Evolutionary conservation across 2,329 filamentous ascomycete species (phyloP), one percentile per base, ranked within the genome.

Genomic region (Aspergillus sp.): DNA sequence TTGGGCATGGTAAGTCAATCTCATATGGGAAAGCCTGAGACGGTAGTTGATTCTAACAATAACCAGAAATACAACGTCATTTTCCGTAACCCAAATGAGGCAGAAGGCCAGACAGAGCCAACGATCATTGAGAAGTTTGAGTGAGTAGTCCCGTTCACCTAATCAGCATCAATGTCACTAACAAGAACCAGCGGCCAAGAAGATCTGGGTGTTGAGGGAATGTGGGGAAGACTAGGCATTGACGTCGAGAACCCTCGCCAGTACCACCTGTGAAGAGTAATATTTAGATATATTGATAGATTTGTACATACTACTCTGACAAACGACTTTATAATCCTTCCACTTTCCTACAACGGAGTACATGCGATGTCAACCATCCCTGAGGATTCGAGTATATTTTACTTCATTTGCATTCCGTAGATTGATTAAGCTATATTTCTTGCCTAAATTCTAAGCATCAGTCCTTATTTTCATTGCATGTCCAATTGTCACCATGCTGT

Each of bases 151-250:
- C 26, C 19, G 19, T 19, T 19, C 19, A 2, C 19, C 19, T 4
- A 19, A 19, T 19, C 19, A 19, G 19, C 19, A 19, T 19, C 19
- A 19, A 19, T 19, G 4, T 19, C 19, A 19, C 19, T 19, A 19
- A 19, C 19, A 19, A 19, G 19, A 19, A 19, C 3, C 12, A 68
- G 64, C 48, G 64, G 64, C 6, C 56, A 46, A 43, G 65, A 64
- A 39, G 65, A 68, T 44, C 65, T 68, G 60, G 61, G 60, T 19
- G 63, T 67, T 5, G 64, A 66, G 43, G 54, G 47, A 3, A 61
- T 65, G 51, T 68, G 65, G 65, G 44, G 60, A 38, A 53, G 64
- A 26, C 32, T 62, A 28, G 64, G 64, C 0, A 48, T 66, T 6
- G 12, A 51, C 8, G 53, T 65, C 6, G 54, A 58, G 1, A 56